Evolutionary conservation across 2,329 filamentous ascomycete species (phyloP), one percentile per base, ranked within the genome.

Genomic region (Hortaea werneckii): DNA sequence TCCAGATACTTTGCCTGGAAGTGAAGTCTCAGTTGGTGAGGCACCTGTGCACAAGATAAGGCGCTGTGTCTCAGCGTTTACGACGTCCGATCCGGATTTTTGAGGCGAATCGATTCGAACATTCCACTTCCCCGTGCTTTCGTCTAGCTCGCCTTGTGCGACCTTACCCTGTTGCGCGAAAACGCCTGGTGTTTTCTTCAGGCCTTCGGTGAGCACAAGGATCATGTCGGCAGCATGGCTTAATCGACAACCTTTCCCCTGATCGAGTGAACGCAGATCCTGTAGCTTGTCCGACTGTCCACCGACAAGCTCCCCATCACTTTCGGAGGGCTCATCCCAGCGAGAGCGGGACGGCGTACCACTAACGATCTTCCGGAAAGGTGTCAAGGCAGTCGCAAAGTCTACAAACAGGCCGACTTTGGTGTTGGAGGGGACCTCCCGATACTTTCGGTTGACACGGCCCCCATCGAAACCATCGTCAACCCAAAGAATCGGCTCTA

Each of bases 401-500:
- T 74, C 67, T 47, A 77, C 64, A 58, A 82, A 82, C 20, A 78
- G 66, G 39, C 71, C 70, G 37, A 78, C 77, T 56, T 78, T 81
- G 47, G 79, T 82, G 58, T 82, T 82, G 54, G 71, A 76, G 50
- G 78, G 78, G 13, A 82, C 79, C 56, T 80, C 77, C 41, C 77
- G 70, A 57, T 82, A 82, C 56, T 67, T 69, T 48, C 67, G 65
- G 52, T 64, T 65, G 38, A 65, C 54, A 40, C 63, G 51, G 9
- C 63, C 63, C 7, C 59, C 77, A 26, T 72, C 63, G 54, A 82
- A 80, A 2, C 60, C 57, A 30, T 76, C 69, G 55, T 82, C 79
- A 37, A 80, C 66, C 79, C 79, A 82, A 43, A 77, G 60, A 41
- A 82, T 70, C 10, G 70, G 71, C 6, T 65, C 61, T 6, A 72